These are phyloP conservation scores for Didymella pomorum DNA, from an alignment of 2,329 filamentous ascomycete genomes.

Conservation along the genomic window DNA sequence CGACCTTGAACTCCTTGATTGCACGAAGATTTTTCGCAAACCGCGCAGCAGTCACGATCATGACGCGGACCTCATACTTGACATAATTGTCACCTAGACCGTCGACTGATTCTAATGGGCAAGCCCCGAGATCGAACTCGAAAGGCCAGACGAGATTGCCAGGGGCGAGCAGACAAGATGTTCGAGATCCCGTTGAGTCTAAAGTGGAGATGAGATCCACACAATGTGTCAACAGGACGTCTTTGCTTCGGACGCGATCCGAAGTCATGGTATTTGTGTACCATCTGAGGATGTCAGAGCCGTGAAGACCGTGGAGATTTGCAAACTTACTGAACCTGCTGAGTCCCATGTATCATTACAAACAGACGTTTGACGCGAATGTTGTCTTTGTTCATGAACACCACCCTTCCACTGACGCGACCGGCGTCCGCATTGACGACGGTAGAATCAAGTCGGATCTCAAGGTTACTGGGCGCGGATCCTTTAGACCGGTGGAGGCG, in stretches of 20 bases:
- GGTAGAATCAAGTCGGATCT: background rate
- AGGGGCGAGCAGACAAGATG: background rate
- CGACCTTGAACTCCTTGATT: background rate
- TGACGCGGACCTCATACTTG: background rate
- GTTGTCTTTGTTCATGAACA: background rate
- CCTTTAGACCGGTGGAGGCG: background rate
- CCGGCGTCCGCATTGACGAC: background rate
- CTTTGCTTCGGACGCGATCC: conserved; percentile 1
- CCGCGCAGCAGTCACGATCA: background rate
- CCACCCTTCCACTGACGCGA: background rate
- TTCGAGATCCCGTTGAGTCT: background rate
- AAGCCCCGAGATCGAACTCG: conserved; percentile 1
- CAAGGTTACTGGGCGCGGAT: background rate
- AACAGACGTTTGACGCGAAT: background rate
- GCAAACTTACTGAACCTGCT: background rate
- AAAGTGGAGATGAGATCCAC: background rate
- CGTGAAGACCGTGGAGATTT: background rate
- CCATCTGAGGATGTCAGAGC: background rate
- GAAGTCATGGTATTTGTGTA: background rate
- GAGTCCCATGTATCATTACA: background rate
- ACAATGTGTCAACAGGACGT: background rate
- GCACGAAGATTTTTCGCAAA: background rate
- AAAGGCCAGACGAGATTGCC: background rate
- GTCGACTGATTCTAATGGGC: background rate
- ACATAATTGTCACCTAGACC: background rate